A percentile compares a stretch with the other conserved stretches of the same genome.
phyloP scores from a whole-genome alignment of 2,329 filamentous ascomycete species.

The Aspergillus novofumigatus region DNA sequence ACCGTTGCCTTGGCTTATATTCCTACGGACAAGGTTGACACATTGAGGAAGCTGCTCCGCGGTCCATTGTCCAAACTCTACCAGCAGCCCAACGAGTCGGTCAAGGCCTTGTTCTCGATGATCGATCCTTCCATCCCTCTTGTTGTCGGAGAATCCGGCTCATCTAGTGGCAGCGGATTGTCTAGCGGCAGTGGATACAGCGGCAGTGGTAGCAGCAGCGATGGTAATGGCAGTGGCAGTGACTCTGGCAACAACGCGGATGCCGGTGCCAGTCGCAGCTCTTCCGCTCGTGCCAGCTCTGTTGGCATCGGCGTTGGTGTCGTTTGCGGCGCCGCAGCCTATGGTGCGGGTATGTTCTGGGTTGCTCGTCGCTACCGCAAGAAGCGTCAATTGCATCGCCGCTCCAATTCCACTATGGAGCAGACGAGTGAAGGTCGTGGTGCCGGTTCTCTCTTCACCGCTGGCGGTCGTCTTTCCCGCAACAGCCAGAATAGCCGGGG shows the following conservation, averaged over 20 bases:
- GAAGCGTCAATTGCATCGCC: slow-evolving; percentile 72
- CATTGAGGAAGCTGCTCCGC: slow-evolving; percentile 65
- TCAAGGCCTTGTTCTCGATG: slow-evolving; percentile 68
- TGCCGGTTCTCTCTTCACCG: slow-evolving; percentile 33
- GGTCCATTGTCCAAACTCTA: slow-evolving; percentile 72
- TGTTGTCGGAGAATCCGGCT: slow-evolving; percentile 46
- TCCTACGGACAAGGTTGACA: slow-evolving; percentile 64
- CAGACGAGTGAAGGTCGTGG: slow-evolving; percentile 64
- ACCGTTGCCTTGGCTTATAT: slow-evolving; percentile 75
- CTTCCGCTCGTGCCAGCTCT: slow-evolving; percentile 43
- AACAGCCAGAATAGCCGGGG: slow-evolving; percentile 64
- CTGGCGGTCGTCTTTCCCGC: slow-evolving; percentile 43
- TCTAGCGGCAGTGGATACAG: slow-evolving; percentile 29
- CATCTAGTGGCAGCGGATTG: slow-evolving; percentile 35
- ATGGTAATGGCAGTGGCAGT: slow-evolving; percentile 38
- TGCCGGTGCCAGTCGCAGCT: slow-evolving; percentile 47
- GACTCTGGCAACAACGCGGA: slow-evolving; percentile 28
- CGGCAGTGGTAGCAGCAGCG: slow-evolving; percentile 40
- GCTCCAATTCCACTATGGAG: slow-evolving; percentile 64
- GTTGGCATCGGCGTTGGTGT: slow-evolving; percentile 71
- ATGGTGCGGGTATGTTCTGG: slow-evolving; percentile 91
- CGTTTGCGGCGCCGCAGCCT: slow-evolving; percentile 74
- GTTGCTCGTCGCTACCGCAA: slow-evolving; percentile 86
- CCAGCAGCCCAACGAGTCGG: slow-evolving; percentile 61
- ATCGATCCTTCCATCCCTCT: slow-evolving; percentile 82